Conservation (phyloP, 23 red algal genomes). For the Cyanidioschyzon merolae region DNA sequence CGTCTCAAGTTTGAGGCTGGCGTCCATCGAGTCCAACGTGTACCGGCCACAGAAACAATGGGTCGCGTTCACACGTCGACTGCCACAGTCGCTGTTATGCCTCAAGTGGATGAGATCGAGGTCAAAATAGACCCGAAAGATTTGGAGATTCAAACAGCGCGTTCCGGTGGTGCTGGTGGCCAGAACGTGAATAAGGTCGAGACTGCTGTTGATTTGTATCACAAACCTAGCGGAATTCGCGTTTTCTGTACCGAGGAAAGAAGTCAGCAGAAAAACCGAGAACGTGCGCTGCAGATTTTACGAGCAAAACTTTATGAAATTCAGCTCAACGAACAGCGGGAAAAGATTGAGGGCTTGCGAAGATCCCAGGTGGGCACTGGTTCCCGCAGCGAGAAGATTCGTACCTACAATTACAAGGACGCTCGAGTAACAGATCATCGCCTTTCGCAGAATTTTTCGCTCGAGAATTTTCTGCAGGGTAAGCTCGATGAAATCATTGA, state of each 20-base stretch:
- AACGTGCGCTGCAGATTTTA: constrained; percentile 96
- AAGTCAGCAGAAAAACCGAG: constrained; percentile 81
- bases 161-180: constrained; percentile 94
- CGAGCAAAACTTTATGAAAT: constrained; percentile 97
- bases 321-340: constrained; percentile 63
- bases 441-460: constrained; percentile 73
- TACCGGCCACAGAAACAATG: constrained; percentile 70
- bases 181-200: constrained; percentile 99
- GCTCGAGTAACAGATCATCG: constrained; percentile 81
- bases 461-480: constrained; percentile 69
- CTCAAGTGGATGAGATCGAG: constrained; percentile 92
- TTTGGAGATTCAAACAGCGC: constrained; percentile 69
- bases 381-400: constrained; percentile 88
- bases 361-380: constrained; percentile 91
- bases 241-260: constrained; percentile 68
- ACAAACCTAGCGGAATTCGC: constrained; percentile 60
- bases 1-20: constrained; percentile 90
- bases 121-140: constrained; percentile 97
- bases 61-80: constrained; percentile 88
- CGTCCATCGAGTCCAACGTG: constrained; percentile 87
- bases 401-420: constrained; percentile 99
- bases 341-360: constrained; percentile 53
- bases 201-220: constrained; percentile 57
- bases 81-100: constrained; percentile 88
- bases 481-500: constrained; percentile 77